These are phyloP conservation scores for Kluyveromyces wickerhamii DNA, from an alignment of 805 yeast species.

Conservation along the genomic window DNA sequence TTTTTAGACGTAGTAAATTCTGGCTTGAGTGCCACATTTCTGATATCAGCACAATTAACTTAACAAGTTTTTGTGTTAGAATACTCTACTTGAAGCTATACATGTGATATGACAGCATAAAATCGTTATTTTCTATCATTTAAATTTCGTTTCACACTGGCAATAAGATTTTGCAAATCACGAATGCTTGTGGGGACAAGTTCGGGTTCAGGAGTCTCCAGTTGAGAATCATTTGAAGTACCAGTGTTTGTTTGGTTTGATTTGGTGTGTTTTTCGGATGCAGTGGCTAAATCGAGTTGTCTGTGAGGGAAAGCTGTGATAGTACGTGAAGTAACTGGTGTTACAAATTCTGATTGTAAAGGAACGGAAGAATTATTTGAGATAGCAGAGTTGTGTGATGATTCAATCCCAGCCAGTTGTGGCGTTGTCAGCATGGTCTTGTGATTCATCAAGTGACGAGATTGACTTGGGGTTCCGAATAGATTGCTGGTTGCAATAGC, in stretches of 20 bases:
- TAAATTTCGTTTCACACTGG: slow-evolving; percentile 23
- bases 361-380: background rate
- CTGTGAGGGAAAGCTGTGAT: too few relatives aligned
- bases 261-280: background rate
- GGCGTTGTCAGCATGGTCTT: slow-evolving; percentile 3
- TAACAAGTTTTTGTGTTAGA: too few relatives aligned
- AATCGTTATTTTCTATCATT: too few relatives aligned
- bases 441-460: slow-evolving; percentile 5
- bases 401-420: background rate
- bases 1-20: too few relatives aligned
- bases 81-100: too few relatives aligned
- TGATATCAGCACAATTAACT: too few relatives aligned
- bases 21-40: too few relatives aligned
- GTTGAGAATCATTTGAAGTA: too few relatives aligned
- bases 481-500: background rate
- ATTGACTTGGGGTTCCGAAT: slow-evolving; percentile 8
- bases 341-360: slow-evolving; percentile 1
- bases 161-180: slow-evolving; percentile 22
- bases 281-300: too few relatives aligned
- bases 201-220: background rate
- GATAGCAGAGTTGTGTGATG: background rate
- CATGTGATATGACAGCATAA: too few relatives aligned
- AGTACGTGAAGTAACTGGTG: slow-evolving; percentile 6
- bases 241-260: background rate
- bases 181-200: slow-evolving; percentile 9